Conservation (phyloP, 2,329 filamentous ascomycete genomes). For the Stenocarpella maydis region DNA sequence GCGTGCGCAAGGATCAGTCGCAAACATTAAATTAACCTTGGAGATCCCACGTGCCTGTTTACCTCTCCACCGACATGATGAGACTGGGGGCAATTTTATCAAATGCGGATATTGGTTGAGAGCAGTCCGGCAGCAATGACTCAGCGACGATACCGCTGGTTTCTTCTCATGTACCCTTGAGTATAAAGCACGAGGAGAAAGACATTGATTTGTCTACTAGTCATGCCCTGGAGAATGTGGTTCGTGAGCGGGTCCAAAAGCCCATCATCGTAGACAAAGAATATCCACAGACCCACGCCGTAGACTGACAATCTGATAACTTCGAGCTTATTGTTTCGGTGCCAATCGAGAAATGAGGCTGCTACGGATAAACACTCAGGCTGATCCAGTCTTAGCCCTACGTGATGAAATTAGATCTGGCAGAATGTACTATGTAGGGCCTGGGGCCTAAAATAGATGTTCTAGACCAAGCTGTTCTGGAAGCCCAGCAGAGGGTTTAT, state of each 20-base stretch:
- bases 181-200: not conserved
- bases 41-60: not conserved
- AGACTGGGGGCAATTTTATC: not conserved
- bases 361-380: not conserved
- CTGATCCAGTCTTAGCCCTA: not conserved
- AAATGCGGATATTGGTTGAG: not conserved
- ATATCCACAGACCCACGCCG: not conserved
- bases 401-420: not conserved
- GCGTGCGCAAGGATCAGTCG: not conserved
- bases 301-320: not conserved
- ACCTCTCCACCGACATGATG: not conserved
- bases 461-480: not conserved
- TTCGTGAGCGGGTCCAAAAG: not conserved
- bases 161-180: not conserved
- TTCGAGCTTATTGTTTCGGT: not conserved
- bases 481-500: not conserved
- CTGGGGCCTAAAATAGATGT: not conserved
- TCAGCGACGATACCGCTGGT: not conserved
- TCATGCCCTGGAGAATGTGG: not conserved
- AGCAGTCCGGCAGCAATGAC: not conserved
- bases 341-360: not conserved
- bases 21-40: not conserved
- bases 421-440: not conserved
- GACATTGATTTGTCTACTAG: not conserved
- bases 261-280: not conserved